Evolutionary conservation across 257 asterid species (phyloP), one percentile per base, ranked within the genome.

Genomic region (Verbascum thapsus): DNA sequence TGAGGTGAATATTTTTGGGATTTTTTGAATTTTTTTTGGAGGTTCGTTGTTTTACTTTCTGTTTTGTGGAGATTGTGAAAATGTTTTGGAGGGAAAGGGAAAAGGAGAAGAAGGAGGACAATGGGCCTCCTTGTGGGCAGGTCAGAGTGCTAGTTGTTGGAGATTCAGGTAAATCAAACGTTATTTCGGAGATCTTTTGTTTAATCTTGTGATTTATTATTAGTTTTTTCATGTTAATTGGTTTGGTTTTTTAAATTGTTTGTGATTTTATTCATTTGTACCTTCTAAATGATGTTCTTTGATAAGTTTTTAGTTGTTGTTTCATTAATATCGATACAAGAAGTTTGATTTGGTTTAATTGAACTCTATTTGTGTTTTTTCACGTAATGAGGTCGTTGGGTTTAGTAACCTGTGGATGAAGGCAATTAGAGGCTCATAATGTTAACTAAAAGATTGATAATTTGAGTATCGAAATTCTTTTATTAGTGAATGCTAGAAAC

Each of bases 21-120:
- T 39, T 22, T 23, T 56, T 37, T 40, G 16, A 10, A 41, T 3
- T 16, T 47, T 10, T 10, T n/a, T 43, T 64, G n/a, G n/a, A n/a
- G n/a, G n/a, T n/a, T n/a, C n/a, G n/a, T n/a, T n/a, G n/a, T n/a
- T n/a, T n/a, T n/a, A n/a, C n/a, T n/a, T n/a, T n/a, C n/a, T n/a
- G n/a, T 55, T 53, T 56, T 19, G 34, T 51, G 47, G 22, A 17
- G 51, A 54, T 80, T 37, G 54, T 40, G 54, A 76, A 63, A 13
- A 92, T 92, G 98, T 89, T 92, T 81, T 85, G 98, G 95, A 85
- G 94, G 81, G 95, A 86, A 64, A 85, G 76, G 72, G 90, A 74
- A 56, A 83, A 82, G 76, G 96, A 82, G 70, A 68, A 13, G 20
- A 85, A 73, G 76, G 97, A 89, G 68, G 84, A 66, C 41, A 84